Percentiles rank a stretch among this genome's conserved stretches.
These are phyloP conservation scores for Lentinula novae-zelandiae DNA, from an alignment of 1,284 basidiomycete species.

Conservation along the genomic window DNA sequence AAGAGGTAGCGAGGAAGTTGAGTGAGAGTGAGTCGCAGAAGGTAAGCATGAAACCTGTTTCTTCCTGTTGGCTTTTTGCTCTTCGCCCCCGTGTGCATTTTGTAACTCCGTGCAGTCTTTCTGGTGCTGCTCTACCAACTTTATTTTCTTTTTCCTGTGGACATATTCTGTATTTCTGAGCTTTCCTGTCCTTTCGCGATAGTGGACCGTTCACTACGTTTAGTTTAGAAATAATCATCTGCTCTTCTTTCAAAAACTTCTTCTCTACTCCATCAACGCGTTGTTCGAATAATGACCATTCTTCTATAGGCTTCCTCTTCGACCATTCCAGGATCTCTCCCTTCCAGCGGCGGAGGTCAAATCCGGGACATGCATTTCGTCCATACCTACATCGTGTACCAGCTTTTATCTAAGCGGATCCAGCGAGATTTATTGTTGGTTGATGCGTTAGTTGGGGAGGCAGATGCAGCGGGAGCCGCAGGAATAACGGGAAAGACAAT, in stretches of 20 bases:
- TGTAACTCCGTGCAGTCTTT: no score
- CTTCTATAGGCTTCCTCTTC: constrained; percentile 24
- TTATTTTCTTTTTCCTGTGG: no score
- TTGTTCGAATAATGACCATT: constrained; percentile 28
- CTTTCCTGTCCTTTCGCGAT: no score
- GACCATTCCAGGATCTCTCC: constrained; percentile 19
- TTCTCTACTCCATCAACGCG: background rate
- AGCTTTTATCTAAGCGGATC: constrained; percentile 81
- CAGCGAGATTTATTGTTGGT: constrained; percentile 86
- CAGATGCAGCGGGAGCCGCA: constrained; percentile 17
- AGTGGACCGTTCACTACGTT: no score
- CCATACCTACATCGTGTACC: constrained; percentile 83
- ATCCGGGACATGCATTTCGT: constrained; percentile 77
- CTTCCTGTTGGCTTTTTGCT: background rate
- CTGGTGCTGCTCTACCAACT: no score
- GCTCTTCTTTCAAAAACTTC: no score
- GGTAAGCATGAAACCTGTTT: constrained; percentile 32
- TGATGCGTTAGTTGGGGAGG: constrained; percentile 52
- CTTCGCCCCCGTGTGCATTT: background rate
- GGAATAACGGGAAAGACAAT: background rate
- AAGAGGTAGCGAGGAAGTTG: constrained; percentile 76
- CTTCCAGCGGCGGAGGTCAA: constrained; percentile 22
- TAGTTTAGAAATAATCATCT: no score
- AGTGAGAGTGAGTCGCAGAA: constrained; percentile 81
- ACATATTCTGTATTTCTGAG: no score